Base-by-base conservation (phyloP, 2,329 filamentous ascomycete genomes). In the Colletotrichum sp. region DNA sequence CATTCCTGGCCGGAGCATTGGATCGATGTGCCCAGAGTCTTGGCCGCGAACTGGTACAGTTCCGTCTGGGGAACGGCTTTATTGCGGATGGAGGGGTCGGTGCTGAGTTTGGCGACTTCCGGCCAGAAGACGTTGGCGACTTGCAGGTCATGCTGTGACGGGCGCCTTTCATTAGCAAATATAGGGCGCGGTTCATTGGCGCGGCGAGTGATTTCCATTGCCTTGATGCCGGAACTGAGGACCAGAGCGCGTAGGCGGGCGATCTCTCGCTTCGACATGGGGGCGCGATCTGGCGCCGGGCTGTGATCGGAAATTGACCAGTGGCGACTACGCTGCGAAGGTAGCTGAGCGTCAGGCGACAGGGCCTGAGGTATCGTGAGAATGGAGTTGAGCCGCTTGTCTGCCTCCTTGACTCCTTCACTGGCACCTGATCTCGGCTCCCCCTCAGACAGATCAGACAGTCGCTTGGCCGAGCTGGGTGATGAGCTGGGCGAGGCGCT, bases 181-280 rank as follows among this genome's bases (percentile, higher is more conserved):
- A 71, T 72, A 6, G 52, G 30, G 4, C 84, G 84, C 12, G 83
- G 82, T 43, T 88, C 87, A 60, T 93, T 85, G 6, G 94, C 92
- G 63, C 93, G 91, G 6, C 92, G 90, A 32, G 89, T 89, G 71
- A 98, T 95, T 81, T 97, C 95, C 80, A 93, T 93, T 1, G 96
- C 96, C 85, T 98, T 98, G 81, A 98, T 93, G n/a, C 96, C 96
- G 0, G 95, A 95, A 77, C 93, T 94, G 26, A 98, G 88, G 55
- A 98, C 91, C 10, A 98, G 88, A 1, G 95, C 91, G 73, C 92
- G 91, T 4, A 96, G 89, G n/a, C 95, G 93, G 18, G 94, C 94
- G 69, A 98, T 90, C 79, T 98, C 96, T n/a, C 91, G 91, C 79
- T 90, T 92, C 12, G 89, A 92, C 34, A 94, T 83, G 13, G 82